A percentile compares a stretch with the other conserved stretches of the same genome.
Conservation (phyloP, 176 grass and related monocot genomes). For the Lolium rigidum region DNA sequence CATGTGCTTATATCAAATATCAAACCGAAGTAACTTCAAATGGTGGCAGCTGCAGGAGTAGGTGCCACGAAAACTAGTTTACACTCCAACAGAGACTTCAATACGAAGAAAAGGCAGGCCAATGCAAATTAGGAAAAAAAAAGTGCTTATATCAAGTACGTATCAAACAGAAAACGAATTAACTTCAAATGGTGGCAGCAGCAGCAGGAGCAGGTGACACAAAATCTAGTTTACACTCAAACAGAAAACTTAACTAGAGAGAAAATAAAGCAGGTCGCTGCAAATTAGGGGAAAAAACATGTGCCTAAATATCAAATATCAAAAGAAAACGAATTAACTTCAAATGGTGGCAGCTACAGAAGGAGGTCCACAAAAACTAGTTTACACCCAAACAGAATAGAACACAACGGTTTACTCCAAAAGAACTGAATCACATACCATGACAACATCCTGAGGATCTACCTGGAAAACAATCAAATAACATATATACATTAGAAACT, state of each 20-base stretch:
- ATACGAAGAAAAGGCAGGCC: background rate
- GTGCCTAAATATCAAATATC: background rate
- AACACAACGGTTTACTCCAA: background rate
- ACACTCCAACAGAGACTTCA: background rate
- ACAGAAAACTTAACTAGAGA: background rate
- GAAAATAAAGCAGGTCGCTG: too few species aligned
- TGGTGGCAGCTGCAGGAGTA: background rate
- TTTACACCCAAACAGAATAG: constrained; percentile 13
- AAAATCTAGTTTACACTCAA: constrained; percentile 29
- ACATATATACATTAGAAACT: constrained; percentile 36
- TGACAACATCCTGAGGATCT: constrained; percentile 97
- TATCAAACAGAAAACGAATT: background rate
- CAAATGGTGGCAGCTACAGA: background rate
- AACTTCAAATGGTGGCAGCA: constrained; percentile 8
- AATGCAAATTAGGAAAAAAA: background rate
- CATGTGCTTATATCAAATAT: background rate
- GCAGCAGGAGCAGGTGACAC: background rate
- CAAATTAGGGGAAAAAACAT: too few species aligned
- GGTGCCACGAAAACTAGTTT: constrained; percentile 3
- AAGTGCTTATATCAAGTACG: background rate
- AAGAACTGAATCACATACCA: constrained; percentile 65
- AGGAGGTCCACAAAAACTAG: constrained; percentile 10
- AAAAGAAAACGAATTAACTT: constrained; percentile 24
- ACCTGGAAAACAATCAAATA: constrained; percentile 71
- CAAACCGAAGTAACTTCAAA: constrained; percentile 12